phyloP scores from a whole-genome alignment of 2,329 filamentous ascomycete genomes.

The Alternaria arborescens region DNA sequence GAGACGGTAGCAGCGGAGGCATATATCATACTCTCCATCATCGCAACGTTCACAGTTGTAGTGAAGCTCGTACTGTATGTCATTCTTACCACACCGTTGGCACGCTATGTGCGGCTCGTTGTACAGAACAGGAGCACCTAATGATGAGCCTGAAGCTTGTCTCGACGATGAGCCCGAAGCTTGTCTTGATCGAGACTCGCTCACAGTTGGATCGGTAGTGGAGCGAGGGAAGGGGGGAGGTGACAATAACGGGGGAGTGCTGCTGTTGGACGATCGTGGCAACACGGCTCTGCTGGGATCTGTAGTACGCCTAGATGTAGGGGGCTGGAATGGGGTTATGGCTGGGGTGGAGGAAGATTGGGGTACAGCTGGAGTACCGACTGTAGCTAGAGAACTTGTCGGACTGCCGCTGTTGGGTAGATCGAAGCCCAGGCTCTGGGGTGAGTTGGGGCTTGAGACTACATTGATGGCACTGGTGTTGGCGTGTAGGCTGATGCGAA shows the following conservation, averaged over 20 bases:
- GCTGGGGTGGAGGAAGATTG: conserved; percentile 29
- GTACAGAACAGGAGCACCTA: conserved; percentile 55
- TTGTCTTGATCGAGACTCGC: conserved; percentile 28
- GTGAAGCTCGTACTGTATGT: conserved; percentile 87
- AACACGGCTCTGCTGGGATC: conserved; percentile 38
- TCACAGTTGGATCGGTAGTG: conserved; percentile 38
- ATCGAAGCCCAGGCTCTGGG: conserved; percentile 39
- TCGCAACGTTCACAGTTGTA: conserved; percentile 80
- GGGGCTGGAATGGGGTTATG: conserved; percentile 23
- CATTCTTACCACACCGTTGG: conserved; percentile 70
- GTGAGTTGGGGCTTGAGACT: conserved; percentile 42
- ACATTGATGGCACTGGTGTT: conserved; percentile 17
- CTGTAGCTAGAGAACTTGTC: conserved; percentile 35
- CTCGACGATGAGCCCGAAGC: conserved; percentile 25
- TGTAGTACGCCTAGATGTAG: conserved; percentile 43
- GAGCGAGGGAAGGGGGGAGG: conserved; percentile 39
- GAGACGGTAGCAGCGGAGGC: conserved; percentile 78
- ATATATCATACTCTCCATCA: conserved; percentile 78
- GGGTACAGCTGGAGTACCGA: conserved; percentile 31
- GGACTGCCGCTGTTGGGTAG: conserved; percentile 37
- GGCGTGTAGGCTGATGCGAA: conserved; percentile 38
- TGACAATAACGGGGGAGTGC: conserved; percentile 37
- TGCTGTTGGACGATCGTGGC: conserved; percentile 31
- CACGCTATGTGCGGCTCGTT: conserved; percentile 78
- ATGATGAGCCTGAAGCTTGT: conserved; percentile 22